phyloP scores from a whole-genome alignment of 805 yeast species.

The Nakazawaea populi region DNA sequence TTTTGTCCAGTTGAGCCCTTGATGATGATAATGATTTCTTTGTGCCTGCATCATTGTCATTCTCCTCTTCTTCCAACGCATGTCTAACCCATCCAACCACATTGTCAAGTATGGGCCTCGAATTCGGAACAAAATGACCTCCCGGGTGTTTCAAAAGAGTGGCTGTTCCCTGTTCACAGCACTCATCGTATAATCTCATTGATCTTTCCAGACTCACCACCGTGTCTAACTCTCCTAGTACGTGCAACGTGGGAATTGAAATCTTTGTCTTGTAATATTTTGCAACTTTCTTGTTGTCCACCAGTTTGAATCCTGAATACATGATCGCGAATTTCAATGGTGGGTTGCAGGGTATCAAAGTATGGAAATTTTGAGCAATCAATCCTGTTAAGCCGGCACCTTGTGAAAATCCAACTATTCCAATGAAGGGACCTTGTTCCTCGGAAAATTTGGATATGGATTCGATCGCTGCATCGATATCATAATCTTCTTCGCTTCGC shows the following conservation, averaged over 20 bases:
- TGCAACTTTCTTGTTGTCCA: slow-evolving; percentile 19
- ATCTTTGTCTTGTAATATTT: slow-evolving; percentile 23
- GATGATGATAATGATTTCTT: no score
- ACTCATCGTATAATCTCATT: slow-evolving; percentile 48
- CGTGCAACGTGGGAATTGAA: slow-evolving; percentile 51
- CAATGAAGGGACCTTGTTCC: slow-evolving; percentile 77
- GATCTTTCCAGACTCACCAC: slow-evolving; percentile 75
- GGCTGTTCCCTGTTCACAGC: slow-evolving; percentile 40
- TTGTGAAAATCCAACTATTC: slow-evolving; percentile 87
- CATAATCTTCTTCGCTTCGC: slow-evolving; percentile 32
- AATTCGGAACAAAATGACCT: slow-evolving; percentile 94
- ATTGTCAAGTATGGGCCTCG: slow-evolving; percentile 38
- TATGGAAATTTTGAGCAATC: slow-evolving; percentile 52
- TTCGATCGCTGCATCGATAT: slow-evolving; percentile 35
- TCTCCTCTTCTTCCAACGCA: slow-evolving; percentile 12
- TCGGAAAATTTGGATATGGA: slow-evolving; percentile 44
- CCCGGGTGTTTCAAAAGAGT: slow-evolving; percentile 76
- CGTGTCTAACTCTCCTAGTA: slow-evolving; percentile 82
- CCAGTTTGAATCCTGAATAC: slow-evolving; percentile 55
- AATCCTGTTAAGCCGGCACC: slow-evolving; percentile 88
- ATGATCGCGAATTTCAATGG: slow-evolving; percentile 66
- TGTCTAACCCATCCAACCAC: slow-evolving; percentile 29
- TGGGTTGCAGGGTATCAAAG: slow-evolving; percentile 42
- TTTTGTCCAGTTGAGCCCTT: no score
- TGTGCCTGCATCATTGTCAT: neutral